Percentiles rank a stretch among this genome's conserved stretches.
These are phyloP conservation scores for Neonectria sp. DNA, from an alignment of 2,329 filamentous ascomycete species.

Conservation along the genomic window DNA sequence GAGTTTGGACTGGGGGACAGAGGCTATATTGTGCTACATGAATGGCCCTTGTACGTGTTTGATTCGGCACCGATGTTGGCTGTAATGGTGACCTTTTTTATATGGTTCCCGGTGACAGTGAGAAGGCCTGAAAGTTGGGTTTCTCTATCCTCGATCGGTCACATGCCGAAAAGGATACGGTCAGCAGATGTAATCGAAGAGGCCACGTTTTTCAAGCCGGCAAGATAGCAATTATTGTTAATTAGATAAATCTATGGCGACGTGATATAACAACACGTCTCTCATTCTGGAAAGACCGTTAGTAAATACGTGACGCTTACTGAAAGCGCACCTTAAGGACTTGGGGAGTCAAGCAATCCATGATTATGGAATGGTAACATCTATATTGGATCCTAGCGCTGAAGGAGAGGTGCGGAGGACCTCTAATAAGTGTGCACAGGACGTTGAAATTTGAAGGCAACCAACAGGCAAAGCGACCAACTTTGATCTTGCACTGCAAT, in stretches of 20 bases:
- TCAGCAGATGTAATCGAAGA: conserved; percentile 1
- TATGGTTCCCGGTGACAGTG: background rate
- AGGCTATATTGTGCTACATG: background rate
- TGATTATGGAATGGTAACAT: too few species aligned
- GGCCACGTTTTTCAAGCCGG: background rate
- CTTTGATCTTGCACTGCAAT: too few species aligned
- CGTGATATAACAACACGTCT: background rate
- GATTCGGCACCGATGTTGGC: background rate
- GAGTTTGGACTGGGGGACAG: background rate
- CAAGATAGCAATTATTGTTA: background rate
- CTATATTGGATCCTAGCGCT: too few species aligned
- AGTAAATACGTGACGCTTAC: background rate
- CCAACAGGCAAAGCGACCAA: too few species aligned
- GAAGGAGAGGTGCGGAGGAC: too few species aligned
- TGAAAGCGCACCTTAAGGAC: background rate
- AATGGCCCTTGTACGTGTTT: background rate
- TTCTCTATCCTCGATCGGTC: background rate
- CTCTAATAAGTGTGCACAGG: too few species aligned
- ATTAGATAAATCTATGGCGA: background rate
- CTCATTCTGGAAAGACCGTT: background rate
- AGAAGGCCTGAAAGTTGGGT: conserved; percentile 1
- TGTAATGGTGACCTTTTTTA: background rate
- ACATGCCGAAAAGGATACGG: background rate
- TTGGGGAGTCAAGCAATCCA: background rate
- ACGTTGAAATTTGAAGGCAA: too few species aligned